A percentile compares a stretch with the other conserved stretches of the same genome.
Evolutionary conservation across 495 filamentous ascomycete genomes (phyloP).

Genomic region (Penicillium argentinense): DNA sequence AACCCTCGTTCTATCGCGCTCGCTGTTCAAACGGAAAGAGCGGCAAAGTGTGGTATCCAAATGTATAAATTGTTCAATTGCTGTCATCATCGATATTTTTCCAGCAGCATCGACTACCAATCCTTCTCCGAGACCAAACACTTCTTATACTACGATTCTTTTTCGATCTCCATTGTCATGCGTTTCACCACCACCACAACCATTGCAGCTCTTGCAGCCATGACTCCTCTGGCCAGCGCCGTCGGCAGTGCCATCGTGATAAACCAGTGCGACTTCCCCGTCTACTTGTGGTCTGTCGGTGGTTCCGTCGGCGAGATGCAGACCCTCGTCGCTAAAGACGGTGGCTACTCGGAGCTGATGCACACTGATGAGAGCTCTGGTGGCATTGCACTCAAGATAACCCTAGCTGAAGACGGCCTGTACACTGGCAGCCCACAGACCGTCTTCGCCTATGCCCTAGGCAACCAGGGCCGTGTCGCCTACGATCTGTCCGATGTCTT

Average conservation of each 20-base stretch:
- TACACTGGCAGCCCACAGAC: constrained; percentile 52
- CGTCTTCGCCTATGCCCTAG: constrained; percentile 53
- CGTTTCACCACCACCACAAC: constrained; percentile 23
- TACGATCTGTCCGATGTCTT: constrained; percentile 58
- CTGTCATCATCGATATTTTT: no score
- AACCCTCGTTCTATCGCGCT: no score
- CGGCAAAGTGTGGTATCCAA: no score
- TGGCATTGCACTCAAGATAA: constrained; percentile 56
- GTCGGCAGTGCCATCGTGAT: constrained; percentile 50
- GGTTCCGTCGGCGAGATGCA: constrained; percentile 34
- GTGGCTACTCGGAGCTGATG: constrained; percentile 40
- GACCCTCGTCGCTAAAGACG: constrained; percentile 33
- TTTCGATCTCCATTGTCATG: constrained; percentile 18
- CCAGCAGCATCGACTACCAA: no score
- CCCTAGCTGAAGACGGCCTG: constrained; percentile 45
- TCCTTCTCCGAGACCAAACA: no score
- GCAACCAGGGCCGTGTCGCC: constrained; percentile 41
- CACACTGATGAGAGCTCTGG: constrained; percentile 47
- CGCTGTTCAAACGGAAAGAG: no score
- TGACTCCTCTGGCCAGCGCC: constrained; percentile 36
- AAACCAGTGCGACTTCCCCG: constrained; percentile 47
- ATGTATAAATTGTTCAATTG: no score
- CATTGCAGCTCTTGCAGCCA: constrained; percentile 19
- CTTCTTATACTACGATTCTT: no score
- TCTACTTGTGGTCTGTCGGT: constrained; percentile 60